A percentile compares a stretch with the other conserved stretches of the same genome.
Evolutionary conservation across 805 yeast genomes (phyloP).

Genomic region (Candida germanica): DNA sequence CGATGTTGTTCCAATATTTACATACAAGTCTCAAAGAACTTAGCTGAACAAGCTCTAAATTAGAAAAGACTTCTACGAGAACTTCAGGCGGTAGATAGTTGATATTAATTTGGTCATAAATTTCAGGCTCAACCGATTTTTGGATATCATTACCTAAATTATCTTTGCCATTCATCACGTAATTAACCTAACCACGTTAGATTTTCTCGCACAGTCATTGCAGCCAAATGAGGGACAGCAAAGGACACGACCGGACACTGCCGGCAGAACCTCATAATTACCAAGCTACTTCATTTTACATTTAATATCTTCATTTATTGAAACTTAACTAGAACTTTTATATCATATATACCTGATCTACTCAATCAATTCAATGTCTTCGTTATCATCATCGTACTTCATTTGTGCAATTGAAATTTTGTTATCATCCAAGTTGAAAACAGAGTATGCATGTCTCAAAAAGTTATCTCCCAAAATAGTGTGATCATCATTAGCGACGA

Average conservation of each 20-base stretch:
- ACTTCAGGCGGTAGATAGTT: constrained; percentile 48
- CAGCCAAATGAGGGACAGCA: too few species aligned
- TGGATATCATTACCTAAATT: constrained; percentile 11
- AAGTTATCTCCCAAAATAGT: constrained; percentile 61
- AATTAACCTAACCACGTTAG: too few species aligned
- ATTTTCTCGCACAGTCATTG: background rate
- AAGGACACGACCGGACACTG: too few species aligned
- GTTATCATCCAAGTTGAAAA: constrained; percentile 57
- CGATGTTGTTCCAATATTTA: constrained; percentile 43
- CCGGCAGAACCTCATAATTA: too few species aligned
- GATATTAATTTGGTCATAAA: background rate
- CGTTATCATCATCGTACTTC: constrained; percentile 17
- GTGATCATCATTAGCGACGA: constrained; percentile 6
- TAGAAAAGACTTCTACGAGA: constrained; percentile 42
- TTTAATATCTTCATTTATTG: too few species aligned
- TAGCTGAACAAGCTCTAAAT: constrained; percentile 45
- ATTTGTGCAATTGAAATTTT: constrained; percentile 51
- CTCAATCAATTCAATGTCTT: constrained; percentile 15
- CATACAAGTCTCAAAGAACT: constrained; percentile 44
- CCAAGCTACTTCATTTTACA: too few species aligned
- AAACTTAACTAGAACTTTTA: constrained; percentile 1
- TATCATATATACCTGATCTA: constrained; percentile 1
- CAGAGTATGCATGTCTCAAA: constrained; percentile 60
- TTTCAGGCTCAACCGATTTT: background rate
- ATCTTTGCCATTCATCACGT: constrained; percentile 4